Conservation (phyloP, 2,329 filamentous ascomycete genomes). For the Claviceps sp. region DNA sequence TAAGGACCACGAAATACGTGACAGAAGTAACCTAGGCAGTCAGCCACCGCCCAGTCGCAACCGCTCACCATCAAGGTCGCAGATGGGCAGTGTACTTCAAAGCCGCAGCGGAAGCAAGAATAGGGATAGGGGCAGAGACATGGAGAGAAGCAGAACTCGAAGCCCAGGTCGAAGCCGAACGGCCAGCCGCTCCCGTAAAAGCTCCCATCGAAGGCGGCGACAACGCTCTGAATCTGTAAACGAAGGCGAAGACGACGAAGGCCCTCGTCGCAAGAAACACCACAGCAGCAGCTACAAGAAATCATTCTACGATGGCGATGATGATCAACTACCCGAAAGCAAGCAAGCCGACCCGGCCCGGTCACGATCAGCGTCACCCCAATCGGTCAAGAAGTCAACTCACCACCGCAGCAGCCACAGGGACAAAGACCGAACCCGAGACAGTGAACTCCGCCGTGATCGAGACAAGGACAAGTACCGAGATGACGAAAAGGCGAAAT, state of each 20-base stretch:
- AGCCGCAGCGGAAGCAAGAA: constrained; percentile 14
- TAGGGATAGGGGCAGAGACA: constrained; percentile 6
- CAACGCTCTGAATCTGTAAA: constrained; percentile 40
- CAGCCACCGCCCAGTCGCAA: constrained; percentile 8
- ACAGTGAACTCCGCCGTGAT: constrained; percentile 27
- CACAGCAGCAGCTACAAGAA: constrained; percentile 23
- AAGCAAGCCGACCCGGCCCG: constrained; percentile 42
- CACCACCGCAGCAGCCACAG: constrained; percentile 42
- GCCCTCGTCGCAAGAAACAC: constrained; percentile 37
- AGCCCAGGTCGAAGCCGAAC: constrained; percentile 8
- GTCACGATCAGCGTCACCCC: constrained; percentile 52
- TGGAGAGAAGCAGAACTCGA: constrained; percentile 14
- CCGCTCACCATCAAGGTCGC: constrained; percentile 22
- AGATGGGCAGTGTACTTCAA: constrained; percentile 18
- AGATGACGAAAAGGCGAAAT: constrained; percentile 29
- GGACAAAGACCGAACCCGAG: constrained; percentile 41
- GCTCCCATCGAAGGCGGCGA: constrained; percentile 36
- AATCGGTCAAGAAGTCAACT: constrained; percentile 40
- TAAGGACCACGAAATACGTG: constrained; percentile 14
- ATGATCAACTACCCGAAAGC: constrained; percentile 24
- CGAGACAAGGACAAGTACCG: constrained; percentile 32
- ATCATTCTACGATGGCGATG: constrained; percentile 31
- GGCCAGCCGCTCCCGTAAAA: constrained; percentile 25
- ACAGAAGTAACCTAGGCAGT: constrained; percentile 11
- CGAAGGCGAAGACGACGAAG: constrained; percentile 32